Evolutionary conservation across 2,329 filamentous ascomycete genomes (phyloP).

Genomic region (Sporothrix luriei): DNA sequence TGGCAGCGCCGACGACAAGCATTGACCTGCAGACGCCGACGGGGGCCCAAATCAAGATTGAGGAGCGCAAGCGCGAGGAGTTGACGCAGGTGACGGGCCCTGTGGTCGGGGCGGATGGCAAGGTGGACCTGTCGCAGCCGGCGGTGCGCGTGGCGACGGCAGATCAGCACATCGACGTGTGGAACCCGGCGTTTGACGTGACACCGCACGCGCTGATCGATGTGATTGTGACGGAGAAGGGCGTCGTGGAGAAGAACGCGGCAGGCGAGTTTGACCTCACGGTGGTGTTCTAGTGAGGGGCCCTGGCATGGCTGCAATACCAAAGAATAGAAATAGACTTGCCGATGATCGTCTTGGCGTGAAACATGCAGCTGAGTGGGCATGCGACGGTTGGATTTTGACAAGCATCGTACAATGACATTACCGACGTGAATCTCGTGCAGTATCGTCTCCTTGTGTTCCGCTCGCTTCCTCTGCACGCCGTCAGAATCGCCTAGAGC

Average conservation of each 20-base stretch:
- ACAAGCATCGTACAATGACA: too few species aligned
- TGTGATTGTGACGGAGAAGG: conserved; percentile 89
- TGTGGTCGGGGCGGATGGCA: conserved; percentile 64
- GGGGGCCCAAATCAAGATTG: conserved; percentile 82
- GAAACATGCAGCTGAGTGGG: too few species aligned
- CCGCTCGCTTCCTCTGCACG: neutral
- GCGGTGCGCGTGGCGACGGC: conserved; percentile 79
- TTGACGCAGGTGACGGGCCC: conserved; percentile 83
- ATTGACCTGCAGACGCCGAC: conserved; percentile 82
- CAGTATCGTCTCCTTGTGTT: too few species aligned
- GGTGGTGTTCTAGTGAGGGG: neutral
- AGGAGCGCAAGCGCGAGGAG: conserved; percentile 80
- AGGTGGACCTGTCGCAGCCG: conserved; percentile 59
- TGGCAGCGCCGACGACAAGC: conserved; percentile 91
- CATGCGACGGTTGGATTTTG: too few species aligned
- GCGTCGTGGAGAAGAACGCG: conserved; percentile 75
- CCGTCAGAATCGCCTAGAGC: neutral
- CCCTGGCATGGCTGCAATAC: neutral
- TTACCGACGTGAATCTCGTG: too few species aligned
- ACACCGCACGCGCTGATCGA: conserved; percentile 89
- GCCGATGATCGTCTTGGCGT: neutral
- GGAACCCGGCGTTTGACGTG: conserved; percentile 97
- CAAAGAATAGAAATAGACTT: conserved; percentile 21
- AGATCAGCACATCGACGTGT: conserved; percentile 75
- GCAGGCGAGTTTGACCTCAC: conserved; percentile 69